A percentile compares a stretch with the other conserved stretches of the same genome.
phyloP scores from a whole-genome alignment of 768 basidiomycete species.

The Tylopilus vinaceipallidus region DNA sequence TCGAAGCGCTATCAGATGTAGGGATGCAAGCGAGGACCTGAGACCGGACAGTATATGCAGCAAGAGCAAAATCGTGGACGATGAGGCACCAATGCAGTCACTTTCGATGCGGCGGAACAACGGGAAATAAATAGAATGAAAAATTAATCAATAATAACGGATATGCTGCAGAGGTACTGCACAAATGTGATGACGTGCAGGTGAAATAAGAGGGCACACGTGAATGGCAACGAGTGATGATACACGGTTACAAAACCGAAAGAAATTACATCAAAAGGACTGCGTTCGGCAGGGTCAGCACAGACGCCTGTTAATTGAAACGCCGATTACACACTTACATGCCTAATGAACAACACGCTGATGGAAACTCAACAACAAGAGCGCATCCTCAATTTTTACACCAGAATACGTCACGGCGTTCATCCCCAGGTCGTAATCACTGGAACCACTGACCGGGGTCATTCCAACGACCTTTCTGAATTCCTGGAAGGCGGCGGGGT shows the following conservation, averaged over 20 bases:
- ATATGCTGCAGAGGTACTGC: conserved; percentile 26
- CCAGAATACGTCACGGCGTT: conserved; percentile 41
- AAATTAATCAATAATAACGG: conserved; percentile 38
- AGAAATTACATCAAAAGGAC: conserved; percentile 10
- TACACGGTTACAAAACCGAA: conserved; percentile 21
- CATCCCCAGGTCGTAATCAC: conserved; percentile 28
- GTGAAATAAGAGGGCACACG: conserved; percentile 10
- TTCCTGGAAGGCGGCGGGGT: conserved; percentile 44
- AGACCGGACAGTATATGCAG: conserved; percentile 17
- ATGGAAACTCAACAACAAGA: conserved; percentile 73
- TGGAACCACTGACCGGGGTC: conserved; percentile 15
- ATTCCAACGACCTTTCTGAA: conserved; percentile 44
- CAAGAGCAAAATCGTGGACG: conserved; percentile 9
- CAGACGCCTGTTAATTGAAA: neutral
- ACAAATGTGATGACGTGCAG: conserved; percentile 10
- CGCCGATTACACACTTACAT: conserved; percentile 20
- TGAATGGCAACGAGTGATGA: conserved; percentile 14
- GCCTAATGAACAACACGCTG: conserved; percentile 57
- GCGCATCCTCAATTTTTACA: conserved; percentile 71
- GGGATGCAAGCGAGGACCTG: conserved; percentile 13
- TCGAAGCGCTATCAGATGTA: conserved; percentile 16
- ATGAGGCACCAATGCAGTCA: conserved; percentile 7
- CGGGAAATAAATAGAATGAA: conserved; percentile 24
- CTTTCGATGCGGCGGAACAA: conserved; percentile 3
- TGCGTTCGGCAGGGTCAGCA: conserved; percentile 14